Conservation (phyloP, 805 yeast species). For the Starmera caribaea region DNA sequence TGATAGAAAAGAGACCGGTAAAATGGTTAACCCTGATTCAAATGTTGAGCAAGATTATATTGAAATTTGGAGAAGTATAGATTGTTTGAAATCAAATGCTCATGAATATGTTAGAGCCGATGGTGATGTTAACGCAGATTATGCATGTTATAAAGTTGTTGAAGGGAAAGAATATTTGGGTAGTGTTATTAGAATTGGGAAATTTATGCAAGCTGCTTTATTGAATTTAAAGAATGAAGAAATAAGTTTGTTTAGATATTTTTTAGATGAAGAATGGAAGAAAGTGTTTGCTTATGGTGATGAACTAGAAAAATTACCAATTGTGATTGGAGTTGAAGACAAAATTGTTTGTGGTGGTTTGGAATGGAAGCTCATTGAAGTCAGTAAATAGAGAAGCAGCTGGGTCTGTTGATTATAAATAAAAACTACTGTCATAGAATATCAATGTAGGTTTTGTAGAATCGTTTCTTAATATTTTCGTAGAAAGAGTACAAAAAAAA, state of each 20-base stretch:
- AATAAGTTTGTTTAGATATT: background rate
- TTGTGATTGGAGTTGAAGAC: background rate
- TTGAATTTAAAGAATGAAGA: background rate
- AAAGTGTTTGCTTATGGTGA: background rate
- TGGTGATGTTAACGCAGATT: background rate
- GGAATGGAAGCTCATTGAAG: background rate
- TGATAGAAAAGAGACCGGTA: constrained; percentile 37
- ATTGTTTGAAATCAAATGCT: constrained; percentile 23
- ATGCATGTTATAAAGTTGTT: background rate
- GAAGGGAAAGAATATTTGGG: background rate
- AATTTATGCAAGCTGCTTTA: background rate
- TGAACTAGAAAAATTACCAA: background rate
- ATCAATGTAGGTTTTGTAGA: too few relatives aligned
- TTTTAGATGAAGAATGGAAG: background rate
- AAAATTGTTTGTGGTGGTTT: background rate
- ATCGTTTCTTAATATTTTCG: too few relatives aligned
- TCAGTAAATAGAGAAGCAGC: background rate
- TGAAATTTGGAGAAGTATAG: constrained; percentile 41
- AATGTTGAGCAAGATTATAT: constrained; percentile 27
- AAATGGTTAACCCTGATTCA: constrained; percentile 33
- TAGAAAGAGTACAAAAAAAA: too few relatives aligned
- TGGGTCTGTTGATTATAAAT: too few relatives aligned
- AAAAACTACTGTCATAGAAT: too few relatives aligned
- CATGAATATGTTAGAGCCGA: background rate
- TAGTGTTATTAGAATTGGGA: constrained; percentile 1